Percentiles rank a stretch among this genome's conserved stretches.
phyloP scores from a whole-genome alignment of 148 eudicot species.

The Agrostemma githago region DNA sequence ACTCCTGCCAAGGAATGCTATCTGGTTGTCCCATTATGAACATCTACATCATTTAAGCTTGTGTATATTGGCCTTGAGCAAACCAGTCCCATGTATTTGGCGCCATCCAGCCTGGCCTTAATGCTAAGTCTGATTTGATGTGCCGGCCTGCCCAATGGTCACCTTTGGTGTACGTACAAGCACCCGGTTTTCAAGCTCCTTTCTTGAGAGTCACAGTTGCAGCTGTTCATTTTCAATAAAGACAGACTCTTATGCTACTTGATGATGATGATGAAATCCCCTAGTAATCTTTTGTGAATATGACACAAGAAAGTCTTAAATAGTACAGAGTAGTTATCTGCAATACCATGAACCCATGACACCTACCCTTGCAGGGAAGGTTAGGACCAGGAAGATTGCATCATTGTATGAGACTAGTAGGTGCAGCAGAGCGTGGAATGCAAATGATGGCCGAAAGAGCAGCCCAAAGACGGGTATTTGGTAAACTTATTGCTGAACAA shows the following conservation, averaged over 20 bases:
- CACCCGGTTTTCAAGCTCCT: not conserved
- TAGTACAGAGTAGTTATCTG: not conserved
- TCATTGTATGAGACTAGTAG: constrained; percentile 94
- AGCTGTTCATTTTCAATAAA: not conserved
- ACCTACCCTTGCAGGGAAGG: constrained; percentile 58
- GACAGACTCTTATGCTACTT: not conserved
- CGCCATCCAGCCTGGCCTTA: not conserved
- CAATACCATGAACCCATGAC: not conserved
- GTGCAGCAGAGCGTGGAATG: constrained; percentile 98
- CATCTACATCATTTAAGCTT: not conserved
- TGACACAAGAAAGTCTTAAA: not conserved
- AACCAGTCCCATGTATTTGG: not conserved
- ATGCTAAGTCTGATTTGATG: not conserved
- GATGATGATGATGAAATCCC: not conserved
- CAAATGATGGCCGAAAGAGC: constrained; percentile 90
- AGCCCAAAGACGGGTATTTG: constrained; percentile 74
- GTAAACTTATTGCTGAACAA: constrained; percentile 84
- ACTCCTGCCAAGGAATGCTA: not conserved
- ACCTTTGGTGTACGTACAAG: not conserved
- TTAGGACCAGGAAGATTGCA: constrained; percentile 96
- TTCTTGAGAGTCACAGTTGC: not conserved
- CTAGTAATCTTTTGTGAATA: not conserved
- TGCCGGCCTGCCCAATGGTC: not conserved
- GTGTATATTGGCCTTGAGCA: not conserved
- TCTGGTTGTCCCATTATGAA: not conserved